Evolutionary conservation across 192 early-diverging fungal species (phyloP), one percentile per base, ranked within the genome.

Genomic region (Backusella liffmaniae): DNA sequence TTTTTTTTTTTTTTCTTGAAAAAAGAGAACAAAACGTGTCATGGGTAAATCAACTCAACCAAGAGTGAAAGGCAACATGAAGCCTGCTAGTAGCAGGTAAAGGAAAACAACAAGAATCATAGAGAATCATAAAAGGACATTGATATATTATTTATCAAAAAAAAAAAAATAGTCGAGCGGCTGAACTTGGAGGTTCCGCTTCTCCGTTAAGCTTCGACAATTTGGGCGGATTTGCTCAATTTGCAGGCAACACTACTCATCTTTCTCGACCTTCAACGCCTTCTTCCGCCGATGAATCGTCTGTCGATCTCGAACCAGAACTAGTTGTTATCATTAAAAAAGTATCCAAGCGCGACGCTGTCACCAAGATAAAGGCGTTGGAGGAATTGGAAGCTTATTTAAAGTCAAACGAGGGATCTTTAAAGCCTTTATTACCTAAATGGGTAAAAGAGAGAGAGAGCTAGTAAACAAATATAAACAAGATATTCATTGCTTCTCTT

Each of bases 1-100:
- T 46, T 46, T 46, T 46, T 46, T 5, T 18, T 46, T 46, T 46
- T 46, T 46, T 46, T 46, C 2, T 46, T 18, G 16, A 15, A 70
- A 37, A 37, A 42, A 42, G 41, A 42, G 41, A 42, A 3, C 41
- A 42, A 42, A 18, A 23, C 51, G 70, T 21, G 39, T 59, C 21
- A 86, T 86, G 84, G 80, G 76, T 34, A 88, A 86, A 73, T 77
- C 87, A 70, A 93, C 90, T 49, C 82, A 87, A 46, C 85, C 90
- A 37, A 87, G 93, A 73, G 91, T 92, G 51, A 97, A 96, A 84
- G 94, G 94, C 68, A 95, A 94, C 77, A 85, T 91, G 65, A 90
- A 94, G 79, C 93, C 95, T 23, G 91, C 95, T 18, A 94, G 89
- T 76, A 94, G 92, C 90, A 94, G 94, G 95, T 95, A 90, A 71